Evolutionary conservation across 108 stramenopile genomes (phyloP).

Genomic region (Skeletonema marinoi): DNA sequence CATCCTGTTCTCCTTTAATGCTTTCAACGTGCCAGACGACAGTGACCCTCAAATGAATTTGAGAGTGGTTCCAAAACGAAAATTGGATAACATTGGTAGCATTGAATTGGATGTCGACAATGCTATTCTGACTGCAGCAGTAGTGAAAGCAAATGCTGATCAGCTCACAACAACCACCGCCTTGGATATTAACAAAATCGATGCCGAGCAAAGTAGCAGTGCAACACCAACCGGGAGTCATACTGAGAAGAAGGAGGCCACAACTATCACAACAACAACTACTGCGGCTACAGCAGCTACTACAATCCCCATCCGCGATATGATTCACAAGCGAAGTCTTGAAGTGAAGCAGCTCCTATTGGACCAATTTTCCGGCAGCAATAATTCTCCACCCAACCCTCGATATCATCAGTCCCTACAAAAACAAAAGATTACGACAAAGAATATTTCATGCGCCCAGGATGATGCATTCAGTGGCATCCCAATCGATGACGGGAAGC

Average conservation of each 20-base stretch:
- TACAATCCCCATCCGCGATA: constrained; percentile 2
- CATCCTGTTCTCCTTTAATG: no score
- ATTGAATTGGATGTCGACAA: no score
- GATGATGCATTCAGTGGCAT: constrained; percentile 30
- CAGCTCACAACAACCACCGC: no score
- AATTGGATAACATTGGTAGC: no score
- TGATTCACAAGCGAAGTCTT: neutral
- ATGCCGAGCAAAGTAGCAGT: no score
- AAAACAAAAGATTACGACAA: neutral
- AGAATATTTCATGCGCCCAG: constrained; percentile 6
- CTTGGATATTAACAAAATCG: no score
- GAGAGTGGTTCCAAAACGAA: no score
- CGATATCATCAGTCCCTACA: neutral
- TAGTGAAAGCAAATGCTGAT: no score
- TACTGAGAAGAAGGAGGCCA: neutral
- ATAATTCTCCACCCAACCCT: neutral
- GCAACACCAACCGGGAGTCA: no score
- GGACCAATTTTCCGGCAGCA: neutral
- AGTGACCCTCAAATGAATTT: no score
- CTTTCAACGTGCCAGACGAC: no score
- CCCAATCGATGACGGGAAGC: constrained; percentile 16
- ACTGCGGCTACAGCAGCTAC: neutral
- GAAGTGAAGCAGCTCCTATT: constrained; percentile 7
- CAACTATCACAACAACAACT: neutral
- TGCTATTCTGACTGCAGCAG: no score